Base-by-base conservation (phyloP, 108 stramenopile species). In the Conticribra weissflogii region DNA sequence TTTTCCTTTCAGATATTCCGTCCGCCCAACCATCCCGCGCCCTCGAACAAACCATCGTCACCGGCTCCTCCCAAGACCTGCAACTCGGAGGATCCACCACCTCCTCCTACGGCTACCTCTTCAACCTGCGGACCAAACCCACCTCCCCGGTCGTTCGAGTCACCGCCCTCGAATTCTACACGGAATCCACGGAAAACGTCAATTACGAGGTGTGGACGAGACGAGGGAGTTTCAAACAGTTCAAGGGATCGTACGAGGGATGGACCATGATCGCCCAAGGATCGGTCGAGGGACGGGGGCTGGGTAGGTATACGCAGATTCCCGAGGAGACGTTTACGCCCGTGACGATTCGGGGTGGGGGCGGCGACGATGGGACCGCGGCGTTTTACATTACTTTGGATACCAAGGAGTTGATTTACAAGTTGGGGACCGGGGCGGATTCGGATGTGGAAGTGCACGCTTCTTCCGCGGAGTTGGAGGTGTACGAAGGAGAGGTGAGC, bases 91-190 rank as follows among this genome's bases (percentile, higher is more conserved):
- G 69, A 25, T 41, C 33, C 24, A 71, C 69, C 28, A 71, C 69
- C 3, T 71, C 69, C 18, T 71, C 69, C 5, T 71, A 60, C 32
- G 69, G 69, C 12, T 71, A 52, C 50, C n/a, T 71, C 23, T 71
- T 71, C 51, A 71, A 71, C 32, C 53, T 71, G 49, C 59, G 69
- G 16, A 60, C 69, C 50, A 59, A 59, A 34, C 29, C 31, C 0
- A 36, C 41, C 21, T 56, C 51, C 16, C 19, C 25, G 1, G 69
- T 71, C 24, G 51, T 58, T 33, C 33, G 53, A 24, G 61, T 71
- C 24, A 71, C 69, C 8, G 59, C 51, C 3, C 29, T 71, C 15
- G 59, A 61, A 28, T 71, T 71, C 17, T 71, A 71, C 51, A 71
- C 69, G 4, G 46, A 71, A 41, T 25, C 59, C 3, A 53, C 69